Conservation (phyloP, 2,329 filamentous ascomycete species). For the Exophiala sp. region DNA sequence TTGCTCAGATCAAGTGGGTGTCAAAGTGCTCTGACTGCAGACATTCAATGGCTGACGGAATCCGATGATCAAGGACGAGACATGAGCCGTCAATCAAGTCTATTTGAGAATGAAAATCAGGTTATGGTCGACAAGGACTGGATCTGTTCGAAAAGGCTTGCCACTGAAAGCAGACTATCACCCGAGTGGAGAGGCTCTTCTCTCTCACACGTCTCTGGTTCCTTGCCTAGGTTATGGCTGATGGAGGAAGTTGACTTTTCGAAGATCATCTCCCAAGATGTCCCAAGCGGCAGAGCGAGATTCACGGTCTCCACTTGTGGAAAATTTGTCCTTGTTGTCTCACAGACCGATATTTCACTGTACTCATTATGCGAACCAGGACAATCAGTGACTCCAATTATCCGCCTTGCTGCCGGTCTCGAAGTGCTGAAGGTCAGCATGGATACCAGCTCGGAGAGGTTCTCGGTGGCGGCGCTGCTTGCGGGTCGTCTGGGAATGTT, state of each 20-base stretch:
- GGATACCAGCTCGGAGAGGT: slow-evolving; percentile 56
- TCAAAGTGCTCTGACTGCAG: slow-evolving; percentile 3
- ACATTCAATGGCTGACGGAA: slow-evolving; percentile 39
- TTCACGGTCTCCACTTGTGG: slow-evolving; percentile 59
- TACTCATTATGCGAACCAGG: slow-evolving; percentile 44
- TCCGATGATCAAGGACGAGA: slow-evolving; percentile 27
- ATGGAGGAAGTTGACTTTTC: slow-evolving; percentile 22
- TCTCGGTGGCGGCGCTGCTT: slow-evolving; percentile 58
- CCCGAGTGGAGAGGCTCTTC: slow-evolving; percentile 40
- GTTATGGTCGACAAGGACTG: slow-evolving; percentile 30
- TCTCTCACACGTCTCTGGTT: slow-evolving; percentile 31
- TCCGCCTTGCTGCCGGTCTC: slow-evolving; percentile 55
- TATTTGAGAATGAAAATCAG: background rate
- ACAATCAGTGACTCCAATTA: slow-evolving; percentile 43
- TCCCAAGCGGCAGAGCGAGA: slow-evolving; percentile 14
- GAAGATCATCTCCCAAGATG: slow-evolving; percentile 24
- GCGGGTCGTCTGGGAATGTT: slow-evolving; percentile 60
- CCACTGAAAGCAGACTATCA: slow-evolving; percentile 50
- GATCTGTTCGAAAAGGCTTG: slow-evolving; percentile 46
- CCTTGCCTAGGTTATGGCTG: slow-evolving; percentile 12
- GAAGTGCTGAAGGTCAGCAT: slow-evolving; percentile 60
- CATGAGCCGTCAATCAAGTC: slow-evolving; percentile 1
- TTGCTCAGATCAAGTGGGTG: slow-evolving; percentile 60
- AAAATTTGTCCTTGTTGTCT: slow-evolving; percentile 55
- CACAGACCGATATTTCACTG: slow-evolving; percentile 54